phyloP scores from a whole-genome alignment of 1,284 basidiomycete genomes.

The Ustilago tritici region DNA sequence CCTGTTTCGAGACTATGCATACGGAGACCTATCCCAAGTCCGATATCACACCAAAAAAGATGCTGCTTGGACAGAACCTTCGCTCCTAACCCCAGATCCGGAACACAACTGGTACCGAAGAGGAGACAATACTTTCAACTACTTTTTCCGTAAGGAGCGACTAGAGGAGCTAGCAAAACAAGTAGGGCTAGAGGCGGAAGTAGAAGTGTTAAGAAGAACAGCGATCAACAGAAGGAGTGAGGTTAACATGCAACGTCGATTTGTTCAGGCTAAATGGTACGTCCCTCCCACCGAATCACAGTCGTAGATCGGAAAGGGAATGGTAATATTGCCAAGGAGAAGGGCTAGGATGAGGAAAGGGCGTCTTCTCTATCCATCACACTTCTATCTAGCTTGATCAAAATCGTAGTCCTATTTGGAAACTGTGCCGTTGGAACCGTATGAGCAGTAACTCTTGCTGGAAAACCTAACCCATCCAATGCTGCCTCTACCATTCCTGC shows the following conservation, averaged over 20 bases:
- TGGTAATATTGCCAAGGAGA: no score
- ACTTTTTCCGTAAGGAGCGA: slow-evolving; percentile 67
- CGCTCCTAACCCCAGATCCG: slow-evolving; percentile 53
- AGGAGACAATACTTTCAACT: slow-evolving; percentile 70
- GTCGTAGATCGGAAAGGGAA: no score
- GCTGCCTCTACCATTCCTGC: slow-evolving; percentile 98
- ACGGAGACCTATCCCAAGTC: slow-evolving; percentile 68
- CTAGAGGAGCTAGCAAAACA: slow-evolving; percentile 38
- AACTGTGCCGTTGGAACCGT: slow-evolving; percentile 84
- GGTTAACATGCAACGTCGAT: slow-evolving; percentile 53
- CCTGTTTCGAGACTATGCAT: slow-evolving; percentile 70
- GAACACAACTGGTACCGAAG: slow-evolving; percentile 64
- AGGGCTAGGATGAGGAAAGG: slow-evolving; percentile 24
- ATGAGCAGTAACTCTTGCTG: slow-evolving; percentile 95
- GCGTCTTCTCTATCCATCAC: slow-evolving; percentile 68
- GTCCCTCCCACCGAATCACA: slow-evolving; percentile 3
- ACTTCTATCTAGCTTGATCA: slow-evolving; percentile 65
- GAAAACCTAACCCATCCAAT: slow-evolving; percentile 92
- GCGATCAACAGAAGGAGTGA: slow-evolving; percentile 39
- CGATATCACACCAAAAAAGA: slow-evolving; percentile 68
- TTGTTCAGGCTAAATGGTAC: slow-evolving; percentile 64
- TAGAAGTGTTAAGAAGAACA: slow-evolving; percentile 33
- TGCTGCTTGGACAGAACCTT: slow-evolving; percentile 65
- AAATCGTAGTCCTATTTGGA: slow-evolving; percentile 74
- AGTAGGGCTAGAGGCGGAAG: slow-evolving; percentile 52